Conservation (phyloP, 305 asterid genomes). For the Solanum hybrid region DNA sequence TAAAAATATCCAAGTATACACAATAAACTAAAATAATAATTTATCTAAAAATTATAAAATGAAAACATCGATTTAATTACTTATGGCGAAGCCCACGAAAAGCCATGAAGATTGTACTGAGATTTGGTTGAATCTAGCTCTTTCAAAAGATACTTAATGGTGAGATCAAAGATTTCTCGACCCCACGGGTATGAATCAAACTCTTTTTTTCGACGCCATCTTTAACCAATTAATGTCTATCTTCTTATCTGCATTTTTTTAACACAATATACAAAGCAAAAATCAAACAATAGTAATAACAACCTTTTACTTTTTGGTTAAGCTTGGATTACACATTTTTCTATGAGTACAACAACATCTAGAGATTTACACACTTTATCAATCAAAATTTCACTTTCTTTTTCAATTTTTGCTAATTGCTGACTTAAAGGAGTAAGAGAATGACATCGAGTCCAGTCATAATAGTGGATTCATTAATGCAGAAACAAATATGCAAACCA, state of each 20-base stretch:
- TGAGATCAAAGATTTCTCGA: not conserved
- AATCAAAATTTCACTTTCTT: not conserved
- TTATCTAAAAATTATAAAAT: not conserved
- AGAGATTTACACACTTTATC: not conserved
- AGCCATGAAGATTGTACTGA: not conserved
- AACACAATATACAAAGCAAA: not conserved
- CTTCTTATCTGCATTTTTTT: not conserved
- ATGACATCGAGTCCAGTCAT: not conserved
- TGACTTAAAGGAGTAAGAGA: not conserved
- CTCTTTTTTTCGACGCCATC: not conserved
- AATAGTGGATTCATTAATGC: not conserved
- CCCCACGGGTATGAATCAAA: not conserved
- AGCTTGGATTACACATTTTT: not conserved
- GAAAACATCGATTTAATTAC: not conserved
- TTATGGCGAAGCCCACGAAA: not conserved
- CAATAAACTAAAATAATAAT: no score
- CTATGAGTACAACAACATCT: not conserved
- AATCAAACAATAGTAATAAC: not conserved
- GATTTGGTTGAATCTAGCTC: not conserved
- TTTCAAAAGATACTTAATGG: not conserved
- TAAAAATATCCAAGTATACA: not conserved
- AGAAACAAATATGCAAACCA: not conserved
- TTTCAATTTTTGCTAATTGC: not conserved
- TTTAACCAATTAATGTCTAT: not conserved
- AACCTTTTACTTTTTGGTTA: not conserved